Percentiles rank a stretch among this genome's conserved stretches.
phyloP scores from a whole-genome alignment of 441 rosid species.

The Codiaeum variegatum region DNA sequence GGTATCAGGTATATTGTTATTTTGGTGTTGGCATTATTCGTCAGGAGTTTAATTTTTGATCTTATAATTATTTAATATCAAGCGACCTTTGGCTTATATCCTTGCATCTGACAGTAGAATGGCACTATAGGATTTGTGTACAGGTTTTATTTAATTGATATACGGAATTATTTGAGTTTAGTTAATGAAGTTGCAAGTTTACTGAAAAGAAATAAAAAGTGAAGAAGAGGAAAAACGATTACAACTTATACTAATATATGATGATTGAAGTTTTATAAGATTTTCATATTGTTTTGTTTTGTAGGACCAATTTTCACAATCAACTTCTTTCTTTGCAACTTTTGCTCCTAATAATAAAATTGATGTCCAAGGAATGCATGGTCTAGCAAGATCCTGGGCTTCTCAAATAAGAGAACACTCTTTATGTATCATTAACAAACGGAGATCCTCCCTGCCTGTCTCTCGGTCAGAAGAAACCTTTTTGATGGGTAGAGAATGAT shows the following conservation, averaged over 20 bases:
- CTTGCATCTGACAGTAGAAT: background rate
- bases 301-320: slow-evolving; percentile 49
- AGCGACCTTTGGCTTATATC: background rate
- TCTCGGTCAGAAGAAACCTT: slow-evolving; percentile 39
- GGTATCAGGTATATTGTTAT: slow-evolving; percentile 66
- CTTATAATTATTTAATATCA: background rate
- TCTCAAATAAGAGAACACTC: slow-evolving; percentile 59
- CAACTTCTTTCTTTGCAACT: slow-evolving; percentile 44
- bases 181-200: background rate
- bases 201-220: background rate
- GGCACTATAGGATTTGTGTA: background rate
- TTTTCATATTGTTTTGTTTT: slow-evolving; percentile 32
- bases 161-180: background rate
- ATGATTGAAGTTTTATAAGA: slow-evolving; percentile 15
- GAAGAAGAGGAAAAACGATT: background rate
- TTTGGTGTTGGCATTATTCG: background rate
- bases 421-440: slow-evolving; percentile 41
- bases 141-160: background rate
- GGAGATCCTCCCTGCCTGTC: slow-evolving; percentile 43
- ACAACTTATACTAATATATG: slow-evolving; percentile 3
- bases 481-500: slow-evolving; percentile 46
- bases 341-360: slow-evolving; percentile 41
- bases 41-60: slow-evolving; percentile 5
- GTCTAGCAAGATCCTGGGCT: slow-evolving; percentile 48
- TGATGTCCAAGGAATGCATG: slow-evolving; percentile 34